phyloP scores from a whole-genome alignment of 441 rosid genomes.

The Croton setiger region DNA sequence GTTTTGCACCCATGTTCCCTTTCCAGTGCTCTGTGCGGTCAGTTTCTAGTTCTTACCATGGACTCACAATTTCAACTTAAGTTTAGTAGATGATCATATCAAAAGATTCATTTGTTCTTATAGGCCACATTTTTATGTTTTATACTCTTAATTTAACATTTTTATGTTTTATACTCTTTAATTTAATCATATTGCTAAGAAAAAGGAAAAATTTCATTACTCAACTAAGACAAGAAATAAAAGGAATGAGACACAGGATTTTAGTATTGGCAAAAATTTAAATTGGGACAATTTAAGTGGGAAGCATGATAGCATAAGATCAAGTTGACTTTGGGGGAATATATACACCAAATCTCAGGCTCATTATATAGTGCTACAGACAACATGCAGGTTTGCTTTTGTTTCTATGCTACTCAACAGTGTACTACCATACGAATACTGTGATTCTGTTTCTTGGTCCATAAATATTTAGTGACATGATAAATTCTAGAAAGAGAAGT shows the following conservation, averaged over 20 bases:
- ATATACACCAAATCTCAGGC: background rate
- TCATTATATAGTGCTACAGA: background rate
- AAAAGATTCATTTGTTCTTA: background rate
- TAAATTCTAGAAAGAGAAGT: background rate
- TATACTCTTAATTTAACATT: slow-evolving; percentile 2
- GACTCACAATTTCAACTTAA: background rate
- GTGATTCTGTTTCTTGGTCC: background rate
- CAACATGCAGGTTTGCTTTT: background rate
- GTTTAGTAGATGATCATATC: background rate
- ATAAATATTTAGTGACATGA: background rate
- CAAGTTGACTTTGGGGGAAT: background rate
- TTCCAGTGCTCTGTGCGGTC: slow-evolving; percentile 24
- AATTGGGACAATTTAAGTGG: background rate
- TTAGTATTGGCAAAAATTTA: background rate
- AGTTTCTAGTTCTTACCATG: slow-evolving; percentile 13
- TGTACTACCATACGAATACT: background rate
- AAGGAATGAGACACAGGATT: background rate
- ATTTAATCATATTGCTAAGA: background rate
- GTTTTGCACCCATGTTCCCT: slow-evolving; percentile 7
- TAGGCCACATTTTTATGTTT: background rate
- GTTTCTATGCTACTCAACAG: background rate
- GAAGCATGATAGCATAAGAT: background rate
- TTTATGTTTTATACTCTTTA: background rate
- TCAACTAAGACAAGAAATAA: background rate
- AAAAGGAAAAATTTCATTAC: background rate